Conservation (phyloP, 768 basidiomycete genomes). For the Lactarius hatsudake region DNA sequence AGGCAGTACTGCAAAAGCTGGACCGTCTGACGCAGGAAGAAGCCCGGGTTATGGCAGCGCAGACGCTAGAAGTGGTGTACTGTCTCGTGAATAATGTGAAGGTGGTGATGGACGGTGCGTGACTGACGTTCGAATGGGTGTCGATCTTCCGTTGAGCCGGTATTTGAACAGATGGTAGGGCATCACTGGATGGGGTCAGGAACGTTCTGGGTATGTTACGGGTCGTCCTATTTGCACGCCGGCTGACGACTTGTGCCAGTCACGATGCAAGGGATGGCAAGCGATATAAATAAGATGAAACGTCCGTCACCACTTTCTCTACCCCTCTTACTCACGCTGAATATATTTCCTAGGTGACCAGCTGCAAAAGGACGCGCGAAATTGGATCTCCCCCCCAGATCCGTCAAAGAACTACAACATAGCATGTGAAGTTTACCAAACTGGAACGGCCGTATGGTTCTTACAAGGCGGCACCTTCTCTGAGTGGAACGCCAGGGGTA, state of each 20-base stretch:
- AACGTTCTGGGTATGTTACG: not conserved
- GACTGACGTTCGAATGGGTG: not conserved
- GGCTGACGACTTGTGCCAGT: not conserved
- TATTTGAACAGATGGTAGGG: not conserved
- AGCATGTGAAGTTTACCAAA: not conserved
- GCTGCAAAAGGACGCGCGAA: not conserved
- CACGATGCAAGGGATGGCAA: not conserved
- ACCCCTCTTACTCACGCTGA: not conserved
- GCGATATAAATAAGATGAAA: not conserved
- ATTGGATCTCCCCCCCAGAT: not conserved
- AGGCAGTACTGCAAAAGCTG: not conserved
- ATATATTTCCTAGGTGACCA: not conserved
- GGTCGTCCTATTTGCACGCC: not conserved
- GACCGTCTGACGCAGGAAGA: not conserved
- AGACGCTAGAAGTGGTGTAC: not conserved
- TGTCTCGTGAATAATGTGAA: not conserved
- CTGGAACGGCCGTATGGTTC: not conserved
- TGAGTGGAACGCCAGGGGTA: not conserved
- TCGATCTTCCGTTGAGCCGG: not conserved
- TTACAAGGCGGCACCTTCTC: not conserved
- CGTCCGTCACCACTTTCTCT: not conserved
- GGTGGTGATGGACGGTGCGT: not conserved
- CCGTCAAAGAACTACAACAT: not conserved
- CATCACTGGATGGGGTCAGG: not conserved
- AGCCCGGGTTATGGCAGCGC: not conserved